These are phyloP conservation scores for Barnettozyma sp. DNA, from an alignment of 805 yeast species.

Conservation along the genomic window DNA sequence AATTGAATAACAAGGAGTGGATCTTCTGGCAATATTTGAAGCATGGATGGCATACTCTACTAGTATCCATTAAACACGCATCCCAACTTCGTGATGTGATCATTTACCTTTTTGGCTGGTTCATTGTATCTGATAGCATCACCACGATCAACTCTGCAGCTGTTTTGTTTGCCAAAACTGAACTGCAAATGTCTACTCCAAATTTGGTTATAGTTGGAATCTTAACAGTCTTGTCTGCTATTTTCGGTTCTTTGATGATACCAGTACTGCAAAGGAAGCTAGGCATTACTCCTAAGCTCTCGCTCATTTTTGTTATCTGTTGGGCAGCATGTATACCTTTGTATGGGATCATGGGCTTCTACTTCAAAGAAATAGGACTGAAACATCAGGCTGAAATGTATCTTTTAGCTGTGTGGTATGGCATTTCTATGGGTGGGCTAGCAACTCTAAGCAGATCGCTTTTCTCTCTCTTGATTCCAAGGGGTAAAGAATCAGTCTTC, in stretches of 20 bases:
- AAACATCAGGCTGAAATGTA: conserved; percentile 64
- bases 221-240: conserved; percentile 59
- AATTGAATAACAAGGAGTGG: conserved; percentile 15
- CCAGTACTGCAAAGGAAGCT: conserved; percentile 38
- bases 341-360: conserved; percentile 65
- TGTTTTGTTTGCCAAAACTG: conserved; percentile 64
- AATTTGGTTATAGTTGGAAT: conserved; percentile 60
- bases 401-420: conserved; percentile 65
- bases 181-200: conserved; percentile 61
- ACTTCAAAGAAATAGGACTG: conserved; percentile 47
- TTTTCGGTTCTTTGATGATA: conserved; percentile 53
- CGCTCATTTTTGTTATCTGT: conserved; percentile 44
- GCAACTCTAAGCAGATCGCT: conserved; percentile 64
- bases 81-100: conserved; percentile 55
- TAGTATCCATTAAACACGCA: conserved; percentile 51
- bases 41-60: conserved; percentile 59
- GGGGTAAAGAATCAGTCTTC: conserved; percentile 67
- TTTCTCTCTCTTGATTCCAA: conserved; percentile 62
- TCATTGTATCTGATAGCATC: conserved; percentile 63
- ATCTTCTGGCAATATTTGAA: conserved; percentile 30
- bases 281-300: conserved; percentile 38
- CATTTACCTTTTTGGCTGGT: conserved; percentile 69
- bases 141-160: conserved; percentile 80
- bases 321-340: conserved; percentile 65
- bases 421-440: conserved; percentile 66